These are phyloP conservation scores for Tricholoma hemisulphureum DNA, from an alignment of 768 basidiomycete species.

Conservation along the genomic window DNA sequence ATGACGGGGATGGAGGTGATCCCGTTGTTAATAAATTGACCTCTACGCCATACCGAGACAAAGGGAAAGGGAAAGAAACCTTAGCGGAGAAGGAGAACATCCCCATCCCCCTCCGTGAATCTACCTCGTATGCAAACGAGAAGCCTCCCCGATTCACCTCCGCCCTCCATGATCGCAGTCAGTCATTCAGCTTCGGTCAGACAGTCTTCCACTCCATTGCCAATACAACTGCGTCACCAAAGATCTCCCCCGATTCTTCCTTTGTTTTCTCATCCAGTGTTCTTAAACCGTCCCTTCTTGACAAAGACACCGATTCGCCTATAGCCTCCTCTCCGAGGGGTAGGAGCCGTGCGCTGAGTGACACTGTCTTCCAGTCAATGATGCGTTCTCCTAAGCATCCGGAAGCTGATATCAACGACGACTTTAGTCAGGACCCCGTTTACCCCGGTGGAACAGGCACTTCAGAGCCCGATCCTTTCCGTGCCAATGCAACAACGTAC, in stretches of 20 bases:
- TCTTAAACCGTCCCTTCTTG: constrained; percentile 30
- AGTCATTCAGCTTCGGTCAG: constrained; percentile 69
- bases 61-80: constrained; percentile 34
- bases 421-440: constrained; percentile 45
- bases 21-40: constrained; percentile 31
- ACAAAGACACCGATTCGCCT: constrained; percentile 21
- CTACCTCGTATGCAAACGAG: constrained; percentile 45
- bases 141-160: constrained; percentile 33
- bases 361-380: constrained; percentile 63
- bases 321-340: constrained; percentile 33
- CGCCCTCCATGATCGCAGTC: constrained; percentile 53
- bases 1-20: constrained; percentile 27
- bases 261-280: constrained; percentile 31
- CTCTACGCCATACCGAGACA: constrained; percentile 44
- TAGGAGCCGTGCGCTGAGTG: constrained; percentile 58
- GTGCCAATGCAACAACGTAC: constrained; percentile 69
- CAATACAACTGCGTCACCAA: constrained; percentile 18
- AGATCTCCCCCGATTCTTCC: constrained; percentile 22
- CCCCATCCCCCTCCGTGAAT: constrained; percentile 30
- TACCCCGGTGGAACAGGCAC: constrained; percentile 32
- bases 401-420: constrained; percentile 67
- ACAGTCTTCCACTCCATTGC: constrained; percentile 57
- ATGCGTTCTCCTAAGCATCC: constrained; percentile 42
- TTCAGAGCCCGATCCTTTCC: constrained; percentile 65
- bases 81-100: constrained; percentile 17